Evolutionary conservation across 2,329 filamentous ascomycete species (phyloP), one percentile per base, ranked within the genome.

Genomic region (Xylaria sp.): DNA sequence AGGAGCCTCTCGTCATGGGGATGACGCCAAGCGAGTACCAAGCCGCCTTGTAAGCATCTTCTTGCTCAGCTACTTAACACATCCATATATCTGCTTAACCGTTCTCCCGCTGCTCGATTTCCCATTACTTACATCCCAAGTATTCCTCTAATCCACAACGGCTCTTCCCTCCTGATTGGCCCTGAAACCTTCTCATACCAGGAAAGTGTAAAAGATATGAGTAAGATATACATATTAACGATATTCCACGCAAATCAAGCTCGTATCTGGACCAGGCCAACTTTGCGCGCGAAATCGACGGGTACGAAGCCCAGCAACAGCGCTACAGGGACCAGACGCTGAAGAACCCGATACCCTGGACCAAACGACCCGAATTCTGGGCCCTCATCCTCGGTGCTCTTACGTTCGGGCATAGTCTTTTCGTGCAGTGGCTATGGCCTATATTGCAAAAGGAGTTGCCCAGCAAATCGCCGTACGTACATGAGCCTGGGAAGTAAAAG

Each of bases 11-110:
- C 29, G 61, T 67, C 38, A 69, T 69, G 65, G 67, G 67, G 5
- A 65, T 69, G 65, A 67, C 61, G 15, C 33, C 59, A 15, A 25
- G 39, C 5, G 65, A 69, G 44, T 69, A 69, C 44, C 39, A 65
- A 13, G 50, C 58, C 2, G 67, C 67, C 27, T 69, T 69, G 67
- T 69, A 61, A 62, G 63, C 2, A 27, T 39, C 27, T 47, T 15
- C 6, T 38, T n/a, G 10, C 15, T n/a, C 10, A 1, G n/a, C 11
- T 17, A 9, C 58, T 49, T 29, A 9, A 50, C 15, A 9, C 4
- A 45, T 20, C 15, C 17, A n/a, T 44, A 17, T n/a, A 44, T 44
- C 13, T 9, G 17, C 13, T 45, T 17, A 11, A 7, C 17, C 15
- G 17, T 4, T 33, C 13, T 20, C 13, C 15, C 9, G 0, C 11